These are phyloP conservation scores for Leptoxyphium fumago DNA, from an alignment of 2,329 filamentous ascomycete genomes.

Conservation along the genomic window DNA sequence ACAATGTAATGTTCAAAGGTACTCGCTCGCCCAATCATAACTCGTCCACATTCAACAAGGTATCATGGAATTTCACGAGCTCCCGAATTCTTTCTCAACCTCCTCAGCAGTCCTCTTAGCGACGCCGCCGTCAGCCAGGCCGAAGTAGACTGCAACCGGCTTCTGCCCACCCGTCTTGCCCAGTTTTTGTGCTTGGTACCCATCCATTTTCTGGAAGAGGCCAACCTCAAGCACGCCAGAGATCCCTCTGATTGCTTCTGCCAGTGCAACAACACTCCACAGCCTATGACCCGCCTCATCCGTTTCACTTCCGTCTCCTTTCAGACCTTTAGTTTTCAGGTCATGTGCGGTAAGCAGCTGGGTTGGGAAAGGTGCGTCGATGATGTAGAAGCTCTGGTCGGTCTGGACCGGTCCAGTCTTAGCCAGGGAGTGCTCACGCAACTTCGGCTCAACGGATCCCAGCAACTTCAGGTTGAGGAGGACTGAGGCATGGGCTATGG, in stretches of 20 bases:
- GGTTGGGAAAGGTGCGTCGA: slow-evolving; percentile 69
- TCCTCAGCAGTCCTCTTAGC: slow-evolving; percentile 12
- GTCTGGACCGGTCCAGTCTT: slow-evolving; percentile 77
- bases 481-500: slow-evolving; percentile 65
- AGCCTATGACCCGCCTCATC: slow-evolving; percentile 42
- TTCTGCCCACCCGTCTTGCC: slow-evolving; percentile 62
- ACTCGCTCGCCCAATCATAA: not conserved
- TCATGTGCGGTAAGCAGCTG: slow-evolving; percentile 53
- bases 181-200: slow-evolving; percentile 47
- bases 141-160: slow-evolving; percentile 89
- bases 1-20: no score
- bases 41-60: not conserved
- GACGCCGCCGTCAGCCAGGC: slow-evolving; percentile 51
- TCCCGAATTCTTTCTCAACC: not conserved
- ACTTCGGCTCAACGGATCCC: slow-evolving; percentile 54
- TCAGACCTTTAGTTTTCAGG: slow-evolving; percentile 19
- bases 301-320: slow-evolving; percentile 20
- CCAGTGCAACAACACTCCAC: slow-evolving; percentile 69
- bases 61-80: not conserved
- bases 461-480: slow-evolving; percentile 56
- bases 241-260: slow-evolving; percentile 60
- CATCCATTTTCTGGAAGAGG: slow-evolving; percentile 73
- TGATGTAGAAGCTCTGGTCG: slow-evolving; percentile 76
- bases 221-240: slow-evolving; percentile 85
- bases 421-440: slow-evolving; percentile 57